phyloP scores from a whole-genome alignment of 2,329 filamentous ascomycete species.

The Claviceps citrina region DNA sequence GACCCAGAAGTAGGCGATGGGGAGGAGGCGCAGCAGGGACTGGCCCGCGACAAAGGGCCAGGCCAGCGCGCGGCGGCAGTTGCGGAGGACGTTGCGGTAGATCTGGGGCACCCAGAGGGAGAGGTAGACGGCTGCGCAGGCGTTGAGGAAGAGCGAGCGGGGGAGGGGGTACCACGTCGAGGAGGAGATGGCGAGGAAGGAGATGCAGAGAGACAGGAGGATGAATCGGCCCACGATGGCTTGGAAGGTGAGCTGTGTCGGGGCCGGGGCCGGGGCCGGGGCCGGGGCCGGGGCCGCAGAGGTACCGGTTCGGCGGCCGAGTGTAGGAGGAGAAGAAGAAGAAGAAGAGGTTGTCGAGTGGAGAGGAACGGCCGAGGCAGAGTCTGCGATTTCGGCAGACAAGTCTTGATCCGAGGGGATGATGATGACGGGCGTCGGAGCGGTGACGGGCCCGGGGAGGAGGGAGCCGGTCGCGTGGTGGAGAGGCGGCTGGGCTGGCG shows the following conservation, averaged over 20 bases:
- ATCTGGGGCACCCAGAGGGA: constrained; percentile 92
- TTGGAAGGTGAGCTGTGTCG: constrained; percentile 30
- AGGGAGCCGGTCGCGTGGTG: constrained; percentile 7
- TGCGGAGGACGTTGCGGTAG: constrained; percentile 73
- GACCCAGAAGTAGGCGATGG: constrained; percentile 75
- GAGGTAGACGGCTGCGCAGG: constrained; percentile 58
- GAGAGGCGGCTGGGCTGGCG: too few relatives aligned
- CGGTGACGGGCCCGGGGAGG: constrained; percentile 28
- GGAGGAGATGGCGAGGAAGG: constrained; percentile 44
- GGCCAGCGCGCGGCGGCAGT: constrained; percentile 77
- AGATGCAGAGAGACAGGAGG: constrained; percentile 36
- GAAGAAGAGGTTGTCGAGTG: constrained; percentile 3
- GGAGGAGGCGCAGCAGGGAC: constrained; percentile 60
- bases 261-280: constrained; percentile 8
- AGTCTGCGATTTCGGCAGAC: constrained; percentile 41
- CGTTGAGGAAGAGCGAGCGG: constrained; percentile 43
- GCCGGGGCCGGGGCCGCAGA: too few relatives aligned
- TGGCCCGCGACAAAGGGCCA: constrained; percentile 86
- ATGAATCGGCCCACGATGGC: constrained; percentile 42
- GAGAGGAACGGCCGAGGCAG: constrained; percentile 21
- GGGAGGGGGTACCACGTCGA: constrained; percentile 42
- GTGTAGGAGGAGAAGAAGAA: too few relatives aligned
- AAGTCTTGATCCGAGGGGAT: constrained; percentile 49
- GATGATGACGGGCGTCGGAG: constrained; percentile 36
- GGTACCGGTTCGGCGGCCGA: too few relatives aligned